Base-by-base conservation (phyloP, 441 rosid genomes). In the Arabidopsis hybrid region DNA sequence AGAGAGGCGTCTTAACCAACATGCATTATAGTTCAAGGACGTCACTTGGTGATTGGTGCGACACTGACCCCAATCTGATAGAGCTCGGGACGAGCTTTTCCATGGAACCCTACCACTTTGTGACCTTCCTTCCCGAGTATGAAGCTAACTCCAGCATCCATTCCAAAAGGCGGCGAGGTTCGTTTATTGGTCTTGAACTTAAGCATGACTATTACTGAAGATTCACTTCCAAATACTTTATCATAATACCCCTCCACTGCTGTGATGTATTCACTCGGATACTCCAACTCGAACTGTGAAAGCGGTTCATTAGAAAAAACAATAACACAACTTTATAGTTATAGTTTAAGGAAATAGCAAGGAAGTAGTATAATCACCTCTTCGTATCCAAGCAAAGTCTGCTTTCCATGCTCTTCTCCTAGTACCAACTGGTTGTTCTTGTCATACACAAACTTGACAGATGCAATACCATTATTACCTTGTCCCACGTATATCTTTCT, bases 391-490 rank as follows among this genome's bases (percentile, higher is more conserved):
- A 36, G 63, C 31, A 59, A 0, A 8, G 46, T 35, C 31, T 0
- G 16, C 43, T 36, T 59, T 34, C 63, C 63, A 59, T 59, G 63
- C 4, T 59, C 43, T 59, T 59, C 29, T 16, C 63, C 63, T 7
- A 59, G 4, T 1, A 36, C 63, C 8, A 59, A 45, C 7, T 16
- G n/a, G 31, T 36, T 59, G 63, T 35, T 9, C 18, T 55, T 55
- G 18, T 55, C 60, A 55, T 61, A 61, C 8, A 29, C 26, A 45
- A 62, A 62, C 39, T 45, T 62, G 40, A 62, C 53, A 26, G 16
- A n/a, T 2, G 43, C 14, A 8, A 64, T 7, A 42, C 53, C 55
- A n/a, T 4, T 31, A 8, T 45, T 29, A 14, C 55, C 40, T 63
- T 29, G 40, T 8, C 67, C 67, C 1, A 63, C 40, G 1, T 46